Percentiles rank a stretch among this genome's conserved stretches.
These are phyloP conservation scores for Euryodendron excelsum DNA, from an alignment of 148 eudicot species.

Conservation along the genomic window DNA sequence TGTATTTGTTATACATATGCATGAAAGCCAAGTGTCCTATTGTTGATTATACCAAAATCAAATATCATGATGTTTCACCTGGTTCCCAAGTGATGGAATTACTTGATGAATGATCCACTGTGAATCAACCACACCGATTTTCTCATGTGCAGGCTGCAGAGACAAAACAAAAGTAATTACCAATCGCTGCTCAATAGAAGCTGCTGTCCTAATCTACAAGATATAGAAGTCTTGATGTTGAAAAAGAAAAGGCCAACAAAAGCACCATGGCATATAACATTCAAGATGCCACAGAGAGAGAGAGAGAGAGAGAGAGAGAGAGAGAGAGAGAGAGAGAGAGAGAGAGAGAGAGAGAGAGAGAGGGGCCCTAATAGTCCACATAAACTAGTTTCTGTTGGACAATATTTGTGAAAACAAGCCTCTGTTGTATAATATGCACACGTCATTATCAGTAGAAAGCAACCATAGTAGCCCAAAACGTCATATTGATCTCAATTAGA, in stretches of 20 bases:
- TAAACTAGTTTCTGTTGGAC: background rate
- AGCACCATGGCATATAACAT: background rate
- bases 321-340: too few relatives aligned
- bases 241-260: background rate
- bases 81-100: slow-evolving; percentile 77
- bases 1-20: too few relatives aligned
- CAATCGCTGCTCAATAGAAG: background rate
- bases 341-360: too few relatives aligned
- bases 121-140: slow-evolving; percentile 85
- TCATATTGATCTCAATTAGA: background rate
- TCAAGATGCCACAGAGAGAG: too few relatives aligned
- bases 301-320: background rate
- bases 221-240: background rate
- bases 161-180: background rate
- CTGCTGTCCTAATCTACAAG: slow-evolving; percentile 1
- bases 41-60: too few relatives aligned
- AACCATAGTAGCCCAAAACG: background rate
- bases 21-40: too few relatives aligned
- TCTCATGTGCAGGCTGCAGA: slow-evolving; percentile 87
- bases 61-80: slow-evolving; percentile 34
- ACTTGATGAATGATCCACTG: slow-evolving; percentile 82
- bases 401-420: background rate
- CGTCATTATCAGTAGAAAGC: background rate
- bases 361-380: too few relatives aligned
- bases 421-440: background rate